A percentile compares a stretch with the other conserved stretches of the same genome.
Evolutionary conservation across 495 filamentous ascomycete genomes (phyloP).

Genomic region (Penicillium argentinense): DNA sequence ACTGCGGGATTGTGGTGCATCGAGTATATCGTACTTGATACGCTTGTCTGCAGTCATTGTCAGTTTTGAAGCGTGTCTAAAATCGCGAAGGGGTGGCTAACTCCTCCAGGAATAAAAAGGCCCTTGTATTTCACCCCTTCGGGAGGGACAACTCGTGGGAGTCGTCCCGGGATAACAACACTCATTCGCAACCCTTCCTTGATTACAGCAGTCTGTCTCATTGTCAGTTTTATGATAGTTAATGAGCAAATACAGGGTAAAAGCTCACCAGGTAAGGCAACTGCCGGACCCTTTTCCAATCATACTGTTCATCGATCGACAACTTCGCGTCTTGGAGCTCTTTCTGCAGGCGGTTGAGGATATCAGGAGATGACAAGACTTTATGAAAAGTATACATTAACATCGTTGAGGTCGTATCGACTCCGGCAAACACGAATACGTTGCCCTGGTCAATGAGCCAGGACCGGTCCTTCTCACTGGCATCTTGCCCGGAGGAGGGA

Average conservation of each 20-base stretch:
- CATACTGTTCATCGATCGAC: background rate
- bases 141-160: background rate
- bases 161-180: background rate
- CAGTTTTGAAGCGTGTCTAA: background rate
- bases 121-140: background rate
- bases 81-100: background rate
- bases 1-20: background rate
- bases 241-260: too few species aligned
- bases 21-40: background rate
- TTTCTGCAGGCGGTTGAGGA: background rate
- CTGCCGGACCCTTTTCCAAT: background rate
- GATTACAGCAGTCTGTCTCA: background rate
- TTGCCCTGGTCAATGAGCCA: background rate
- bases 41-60: background rate
- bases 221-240: too few species aligned
- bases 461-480: background rate
- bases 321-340: background rate
- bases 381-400: slow-evolving; percentile 1
- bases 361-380: background rate
- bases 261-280: background rate
- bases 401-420: background rate
- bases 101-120: background rate
- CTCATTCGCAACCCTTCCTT: background rate
- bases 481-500: background rate
- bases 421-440: background rate